phyloP scores from a whole-genome alignment of 345 rosid genomes.

The Cochlearia excelsa region DNA sequence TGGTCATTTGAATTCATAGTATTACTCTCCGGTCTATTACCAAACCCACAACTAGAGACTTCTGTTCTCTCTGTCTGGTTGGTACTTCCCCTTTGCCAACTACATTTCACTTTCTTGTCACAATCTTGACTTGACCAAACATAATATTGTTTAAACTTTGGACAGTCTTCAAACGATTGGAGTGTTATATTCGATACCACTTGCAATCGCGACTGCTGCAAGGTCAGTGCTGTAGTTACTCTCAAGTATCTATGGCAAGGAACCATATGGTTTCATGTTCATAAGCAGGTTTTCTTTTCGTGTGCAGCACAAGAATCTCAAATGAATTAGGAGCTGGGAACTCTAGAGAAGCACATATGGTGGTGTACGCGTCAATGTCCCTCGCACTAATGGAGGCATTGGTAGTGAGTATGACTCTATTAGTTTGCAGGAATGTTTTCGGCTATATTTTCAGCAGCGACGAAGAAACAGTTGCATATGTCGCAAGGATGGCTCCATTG shows the following conservation, averaged over 20 bases:
- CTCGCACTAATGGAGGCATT: constrained; percentile 41
- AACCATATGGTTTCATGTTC: constrained; percentile 23
- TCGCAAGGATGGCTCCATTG: constrained; percentile 68
- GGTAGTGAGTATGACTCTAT: constrained; percentile 43
- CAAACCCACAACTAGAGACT: constrained; percentile 80
- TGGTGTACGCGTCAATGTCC: constrained; percentile 43
- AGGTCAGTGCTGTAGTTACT: constrained; percentile 40
- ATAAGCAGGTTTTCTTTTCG: constrained; percentile 7
- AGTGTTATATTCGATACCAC: constrained; percentile 49
- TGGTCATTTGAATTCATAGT: constrained; percentile 86
- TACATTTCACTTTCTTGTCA: constrained; percentile 9
- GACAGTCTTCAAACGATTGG: constrained; percentile 55
- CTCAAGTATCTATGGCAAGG: not conserved
- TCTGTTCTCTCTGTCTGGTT: constrained; percentile 65
- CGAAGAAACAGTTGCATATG: constrained; percentile 62
- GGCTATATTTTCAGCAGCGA: constrained; percentile 73
- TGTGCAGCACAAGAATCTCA: constrained; percentile 47
- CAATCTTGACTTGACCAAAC: not conserved
- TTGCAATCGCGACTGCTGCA: constrained; percentile 56
- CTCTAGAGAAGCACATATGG: constrained; percentile 45
- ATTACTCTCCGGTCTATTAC: constrained; percentile 74
- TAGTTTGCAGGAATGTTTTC: constrained; percentile 44
- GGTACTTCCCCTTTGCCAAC: constrained; percentile 35
- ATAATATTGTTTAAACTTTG: constrained; percentile 4
- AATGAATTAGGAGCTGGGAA: constrained; percentile 84